Percentiles rank a stretch among this genome's conserved stretches.
phyloP scores from a whole-genome alignment of 768 basidiomycete genomes.

The Mycena pura region DNA sequence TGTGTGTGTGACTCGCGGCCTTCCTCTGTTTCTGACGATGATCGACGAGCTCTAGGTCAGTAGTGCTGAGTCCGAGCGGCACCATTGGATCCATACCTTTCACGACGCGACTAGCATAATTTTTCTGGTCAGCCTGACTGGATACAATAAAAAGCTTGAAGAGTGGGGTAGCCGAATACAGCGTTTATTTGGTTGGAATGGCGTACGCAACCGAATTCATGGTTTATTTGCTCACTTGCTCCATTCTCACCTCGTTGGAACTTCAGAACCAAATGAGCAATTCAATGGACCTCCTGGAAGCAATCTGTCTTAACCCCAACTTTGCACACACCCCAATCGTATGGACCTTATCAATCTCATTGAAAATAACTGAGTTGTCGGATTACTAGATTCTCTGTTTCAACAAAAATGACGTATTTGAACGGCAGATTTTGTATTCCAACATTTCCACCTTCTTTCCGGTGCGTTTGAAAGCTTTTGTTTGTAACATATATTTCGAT shows the following conservation, averaged over 20 bases:
- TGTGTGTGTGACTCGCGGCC: constrained; percentile 38
- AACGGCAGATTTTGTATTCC: constrained; percentile 78
- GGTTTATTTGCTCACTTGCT: background rate
- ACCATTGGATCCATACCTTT: constrained; percentile 95
- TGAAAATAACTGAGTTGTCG: no score
- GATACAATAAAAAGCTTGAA: constrained; percentile 92
- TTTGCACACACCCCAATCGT: constrained; percentile 94
- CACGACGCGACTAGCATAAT: constrained; percentile 93
- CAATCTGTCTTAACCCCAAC: constrained; percentile 97
- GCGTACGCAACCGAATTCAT: constrained; percentile 68
- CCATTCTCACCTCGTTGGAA: background rate
- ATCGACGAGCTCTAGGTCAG: constrained; percentile 45
- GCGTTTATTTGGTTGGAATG: constrained; percentile 90
- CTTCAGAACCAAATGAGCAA: constrained; percentile 96
- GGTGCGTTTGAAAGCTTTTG: constrained; percentile 48
- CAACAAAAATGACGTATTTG: constrained; percentile 95
- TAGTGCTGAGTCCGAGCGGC: constrained; percentile 90
- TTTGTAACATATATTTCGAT: background rate
- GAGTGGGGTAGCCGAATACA: no score
- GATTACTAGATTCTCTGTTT: constrained; percentile 81
- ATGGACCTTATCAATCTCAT: constrained; percentile 33
- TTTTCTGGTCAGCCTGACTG: constrained; percentile 89
- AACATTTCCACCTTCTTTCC: constrained; percentile 91
- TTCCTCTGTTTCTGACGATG: background rate
- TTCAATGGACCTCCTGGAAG: constrained; percentile 96